Base-by-base conservation (phyloP, 2,329 filamentous ascomycete genomes). In the Aspergillus spinulosporus region DNA sequence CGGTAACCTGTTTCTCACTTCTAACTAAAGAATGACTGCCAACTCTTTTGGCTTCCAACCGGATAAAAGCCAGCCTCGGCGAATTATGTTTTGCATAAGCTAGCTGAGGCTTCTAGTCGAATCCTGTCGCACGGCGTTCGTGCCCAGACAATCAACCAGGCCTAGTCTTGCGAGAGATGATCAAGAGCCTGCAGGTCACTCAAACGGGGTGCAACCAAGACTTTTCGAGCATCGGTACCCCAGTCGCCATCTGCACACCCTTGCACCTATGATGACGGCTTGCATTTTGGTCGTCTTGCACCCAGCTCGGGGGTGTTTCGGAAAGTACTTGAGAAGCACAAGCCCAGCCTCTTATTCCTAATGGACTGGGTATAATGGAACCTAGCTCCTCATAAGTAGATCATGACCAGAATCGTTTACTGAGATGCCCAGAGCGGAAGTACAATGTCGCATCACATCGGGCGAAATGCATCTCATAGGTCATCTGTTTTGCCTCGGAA, bases 141-240 rank as follows among this genome's bases (percentile, higher is more conserved):
- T 49, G 57, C 49, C 39, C 34, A 59, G 42, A 28, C 44, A 44
- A 49, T 36, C 47, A 44, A 43, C 54, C 50, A 59, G 47, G 46
- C 54, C 55, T 58, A 58, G 60, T 54, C 58, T 61, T 64, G 62
- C 61, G 59, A 61, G 59, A 58, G 61, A 55, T 58, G 57, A 59
- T 56, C 52, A 54, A 56, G 32, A 50, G 51, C 54, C 58, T 64
- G 62, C 62, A 63, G 63, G 56, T 15, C 56, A 59, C 36, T 46
- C 43, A n/a, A 57, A 61, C 59, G 40, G 59, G 56, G 57, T 59
- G 59, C 7, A 49, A 54, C 47, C 49, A 56, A 43, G 56, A 58
- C 29, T 50, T 55, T 34, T 48, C 54, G 15, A 31, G 32, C 36
- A 11, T 52, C 26, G 44, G 36, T 21, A 21, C 21, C 21, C 21